phyloP scores from a whole-genome alignment of 805 yeast genomes.

The Brettanomyces naardenensis region DNA sequence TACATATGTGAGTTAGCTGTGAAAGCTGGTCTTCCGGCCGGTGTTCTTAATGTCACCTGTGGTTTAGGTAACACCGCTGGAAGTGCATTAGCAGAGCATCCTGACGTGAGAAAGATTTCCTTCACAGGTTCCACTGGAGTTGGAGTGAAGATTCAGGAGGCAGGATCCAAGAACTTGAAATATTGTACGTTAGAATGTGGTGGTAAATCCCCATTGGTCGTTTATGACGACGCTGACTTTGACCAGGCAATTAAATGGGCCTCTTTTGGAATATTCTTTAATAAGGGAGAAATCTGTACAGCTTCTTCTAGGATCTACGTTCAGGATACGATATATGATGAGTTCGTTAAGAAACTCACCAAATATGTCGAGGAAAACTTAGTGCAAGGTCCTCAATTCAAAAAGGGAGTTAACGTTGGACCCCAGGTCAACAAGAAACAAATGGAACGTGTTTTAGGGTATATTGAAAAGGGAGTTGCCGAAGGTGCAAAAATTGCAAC shows the following conservation, averaged over 20 bases:
- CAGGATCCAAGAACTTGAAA: conserved; percentile 78
- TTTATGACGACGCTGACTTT: conserved; percentile 79
- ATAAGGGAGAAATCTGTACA: conserved; percentile 94
- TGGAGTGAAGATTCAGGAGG: conserved; percentile 75
- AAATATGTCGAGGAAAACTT: conserved; percentile 43
- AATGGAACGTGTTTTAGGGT: conserved; percentile 67
- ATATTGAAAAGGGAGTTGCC: conserved; percentile 65
- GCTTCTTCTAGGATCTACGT: conserved; percentile 91
- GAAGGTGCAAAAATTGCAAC: conserved; percentile 77
- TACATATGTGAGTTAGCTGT: conserved; percentile 42
- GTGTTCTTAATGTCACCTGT: conserved; percentile 54
- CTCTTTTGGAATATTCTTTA: conserved; percentile 78
- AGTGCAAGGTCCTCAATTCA: conserved; percentile 77
- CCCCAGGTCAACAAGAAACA: conserved; percentile 84
- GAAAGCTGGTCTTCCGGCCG: conserved; percentile 58
- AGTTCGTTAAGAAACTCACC: conserved; percentile 55
- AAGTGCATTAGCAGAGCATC: conserved; percentile 49
- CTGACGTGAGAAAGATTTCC: conserved; percentile 52
- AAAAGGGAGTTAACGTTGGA: conserved; percentile 74
- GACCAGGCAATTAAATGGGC: conserved; percentile 70
- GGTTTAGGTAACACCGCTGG: conserved; percentile 59
- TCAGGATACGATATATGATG: conserved; percentile 78
- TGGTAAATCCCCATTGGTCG: conserved; percentile 91
- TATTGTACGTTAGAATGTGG: conserved; percentile 92
- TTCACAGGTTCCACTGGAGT: conserved; percentile 64